These are phyloP conservation scores for Coniferiporia sulphurascens DNA, from an alignment of 1,284 basidiomycete species.

Conservation along the genomic window DNA sequence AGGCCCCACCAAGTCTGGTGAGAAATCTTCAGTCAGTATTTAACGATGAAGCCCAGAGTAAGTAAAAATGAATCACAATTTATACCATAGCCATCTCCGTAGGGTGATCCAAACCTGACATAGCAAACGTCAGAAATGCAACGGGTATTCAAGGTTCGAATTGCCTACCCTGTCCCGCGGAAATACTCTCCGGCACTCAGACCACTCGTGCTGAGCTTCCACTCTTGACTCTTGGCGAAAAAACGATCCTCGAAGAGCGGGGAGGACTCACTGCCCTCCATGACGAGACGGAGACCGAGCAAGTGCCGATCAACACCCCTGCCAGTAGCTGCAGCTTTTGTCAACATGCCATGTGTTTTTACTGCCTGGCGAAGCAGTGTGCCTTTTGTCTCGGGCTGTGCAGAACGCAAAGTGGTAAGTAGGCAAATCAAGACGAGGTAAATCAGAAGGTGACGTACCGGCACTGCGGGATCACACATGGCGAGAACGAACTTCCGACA, in stretches of 20 bases:
- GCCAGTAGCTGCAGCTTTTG: conserved; percentile 78
- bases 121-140: conserved; percentile 22
- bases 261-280: conserved; percentile 42
- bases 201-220: conserved; percentile 92
- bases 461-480: conserved; percentile 54
- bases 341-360: conserved; percentile 69
- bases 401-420: too few species aligned
- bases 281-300: conserved; percentile 75
- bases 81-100: conserved; percentile 86
- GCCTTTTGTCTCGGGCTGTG: conserved; percentile 42
- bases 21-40: conserved; percentile 12
- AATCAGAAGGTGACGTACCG: conserved; percentile 35
- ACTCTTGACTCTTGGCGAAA: conserved; percentile 75
- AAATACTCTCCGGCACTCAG: conserved; percentile 85
- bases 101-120: conserved; percentile 68
- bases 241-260: conserved; percentile 75
- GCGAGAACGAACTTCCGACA: conserved; percentile 77
- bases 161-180: conserved; percentile 80
- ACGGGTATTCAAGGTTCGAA: conserved; percentile 6
- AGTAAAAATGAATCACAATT: conserved; percentile 62
- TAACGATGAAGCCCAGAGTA: neutral
- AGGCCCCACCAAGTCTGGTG: conserved; percentile 76
- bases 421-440: too few species aligned
- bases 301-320: conserved; percentile 91
- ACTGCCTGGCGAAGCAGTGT: conserved; percentile 65